Evolutionary conservation across 2,329 filamentous ascomycete species (phyloP).

Genomic region (Fusarium sp.): DNA sequence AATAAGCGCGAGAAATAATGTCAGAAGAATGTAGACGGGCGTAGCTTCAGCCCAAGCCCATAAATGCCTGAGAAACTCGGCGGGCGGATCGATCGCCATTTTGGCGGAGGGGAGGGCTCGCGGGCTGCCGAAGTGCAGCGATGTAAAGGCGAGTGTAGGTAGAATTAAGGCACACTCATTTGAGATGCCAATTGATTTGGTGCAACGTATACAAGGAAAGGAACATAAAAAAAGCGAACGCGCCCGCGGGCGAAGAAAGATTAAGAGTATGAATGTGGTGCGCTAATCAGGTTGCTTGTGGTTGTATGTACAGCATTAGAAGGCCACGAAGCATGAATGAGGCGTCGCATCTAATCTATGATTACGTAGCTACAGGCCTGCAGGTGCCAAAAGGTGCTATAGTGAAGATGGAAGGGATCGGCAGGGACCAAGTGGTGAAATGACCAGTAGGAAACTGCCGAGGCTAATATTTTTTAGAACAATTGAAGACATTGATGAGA

Average conservation of each 20-base stretch:
- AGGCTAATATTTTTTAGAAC: constrained; percentile 1
- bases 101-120: constrained; percentile 1
- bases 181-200: background rate
- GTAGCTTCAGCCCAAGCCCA: constrained; percentile 50
- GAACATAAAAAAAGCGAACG: background rate
- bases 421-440: constrained; percentile 22
- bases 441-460: constrained; percentile 10
- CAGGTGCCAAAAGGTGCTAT: background rate
- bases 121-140: constrained; percentile 15
- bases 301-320: background rate
- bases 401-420: constrained; percentile 18
- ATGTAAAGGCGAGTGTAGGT: background rate
- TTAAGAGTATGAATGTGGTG: background rate
- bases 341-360: constrained; percentile 7
- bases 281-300: background rate
- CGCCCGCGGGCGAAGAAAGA: constrained; percentile 6
- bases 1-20: constrained; percentile 47
- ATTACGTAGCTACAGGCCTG: constrained; percentile 28
- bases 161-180: constrained; percentile 10
- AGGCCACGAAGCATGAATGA: constrained; percentile 38
- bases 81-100: constrained; percentile 44
- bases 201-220: background rate
- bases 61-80: constrained; percentile 48
- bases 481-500: background rate
- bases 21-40: constrained; percentile 52